phyloP scores from a whole-genome alignment of 2,329 filamentous ascomycete species.

The Cercospora sp. region DNA sequence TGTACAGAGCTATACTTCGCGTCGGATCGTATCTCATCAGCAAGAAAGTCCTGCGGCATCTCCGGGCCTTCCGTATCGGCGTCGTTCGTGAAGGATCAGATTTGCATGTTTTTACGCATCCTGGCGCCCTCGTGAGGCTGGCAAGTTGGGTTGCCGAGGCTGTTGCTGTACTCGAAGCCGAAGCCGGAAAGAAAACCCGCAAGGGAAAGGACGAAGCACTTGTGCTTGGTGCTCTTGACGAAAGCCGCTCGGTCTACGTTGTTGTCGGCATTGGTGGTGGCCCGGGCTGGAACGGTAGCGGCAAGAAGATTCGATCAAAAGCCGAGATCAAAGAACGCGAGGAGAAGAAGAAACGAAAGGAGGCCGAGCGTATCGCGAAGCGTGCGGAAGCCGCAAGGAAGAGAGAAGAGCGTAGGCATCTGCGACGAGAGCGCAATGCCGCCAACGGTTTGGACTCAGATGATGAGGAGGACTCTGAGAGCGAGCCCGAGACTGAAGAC shows the following conservation, averaged over 20 bases:
- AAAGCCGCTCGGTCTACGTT: slow-evolving; percentile 81
- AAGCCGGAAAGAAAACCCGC: slow-evolving; percentile 66
- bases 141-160: slow-evolving; percentile 94
- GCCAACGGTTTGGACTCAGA: slow-evolving; percentile 52
- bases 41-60: slow-evolving; percentile 89
- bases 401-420: slow-evolving; percentile 56
- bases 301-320: slow-evolving; percentile 52
- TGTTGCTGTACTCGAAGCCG: slow-evolving; percentile 82
- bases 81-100: slow-evolving; percentile 95
- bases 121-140: slow-evolving; percentile 87
- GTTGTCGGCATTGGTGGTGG: slow-evolving; percentile 92
- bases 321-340: slow-evolving; percentile 57
- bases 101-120: slow-evolving; percentile 86
- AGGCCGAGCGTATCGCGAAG: slow-evolving; percentile 50
- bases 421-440: slow-evolving; percentile 63
- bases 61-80: slow-evolving; percentile 90
- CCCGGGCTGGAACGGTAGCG: slow-evolving; percentile 63
- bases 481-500: slow-evolving; percentile 42
- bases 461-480: slow-evolving; percentile 56
- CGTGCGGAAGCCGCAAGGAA: slow-evolving; percentile 58
- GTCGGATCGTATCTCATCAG: slow-evolving; percentile 88
- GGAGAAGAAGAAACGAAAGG: slow-evolving; percentile 60
- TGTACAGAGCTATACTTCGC: slow-evolving; percentile 89
- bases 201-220: slow-evolving; percentile 64
- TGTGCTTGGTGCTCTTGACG: slow-evolving; percentile 86